Conservation (phyloP, 2,329 filamentous ascomycete genomes). For the Monosporascus sp. region DNA sequence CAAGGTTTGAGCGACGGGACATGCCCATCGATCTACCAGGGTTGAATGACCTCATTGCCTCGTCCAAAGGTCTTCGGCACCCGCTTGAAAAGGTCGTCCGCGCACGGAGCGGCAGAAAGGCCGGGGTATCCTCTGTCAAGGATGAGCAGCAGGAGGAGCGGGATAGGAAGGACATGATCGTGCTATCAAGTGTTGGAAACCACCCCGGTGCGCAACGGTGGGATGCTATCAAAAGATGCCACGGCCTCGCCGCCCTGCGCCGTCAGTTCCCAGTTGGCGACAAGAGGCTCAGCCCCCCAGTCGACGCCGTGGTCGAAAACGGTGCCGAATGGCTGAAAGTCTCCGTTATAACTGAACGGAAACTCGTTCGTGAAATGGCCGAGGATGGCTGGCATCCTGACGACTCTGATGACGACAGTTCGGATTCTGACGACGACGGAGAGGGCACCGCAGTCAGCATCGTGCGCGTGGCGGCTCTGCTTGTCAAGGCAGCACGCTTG, state of each 20-base stretch:
- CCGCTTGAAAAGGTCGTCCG: slow-evolving; percentile 7
- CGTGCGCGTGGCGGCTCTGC: slow-evolving; percentile 4
- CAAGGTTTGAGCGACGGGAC: slow-evolving; percentile 7
- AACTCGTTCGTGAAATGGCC: slow-evolving; percentile 10
- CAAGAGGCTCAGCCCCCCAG: slow-evolving; percentile 3
- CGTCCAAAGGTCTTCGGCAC: slow-evolving; percentile 6
- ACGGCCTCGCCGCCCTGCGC: slow-evolving; percentile 8
- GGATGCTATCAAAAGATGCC: slow-evolving; percentile 10
- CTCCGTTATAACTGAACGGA: slow-evolving; percentile 8
- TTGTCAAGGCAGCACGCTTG: slow-evolving; percentile 8
- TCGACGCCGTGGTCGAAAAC: slow-evolving; percentile 11
- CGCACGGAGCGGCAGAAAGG: not conserved
- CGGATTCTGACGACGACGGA: slow-evolving; percentile 2
- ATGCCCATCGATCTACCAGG: slow-evolving; percentile 8
- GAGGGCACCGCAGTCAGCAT: slow-evolving; percentile 7
- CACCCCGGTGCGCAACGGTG: slow-evolving; percentile 6
- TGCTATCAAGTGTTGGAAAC: slow-evolving; percentile 5
- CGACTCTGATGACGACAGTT: slow-evolving; percentile 8
- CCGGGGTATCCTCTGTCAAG: not conserved
- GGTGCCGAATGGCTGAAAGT: slow-evolving; percentile 10
- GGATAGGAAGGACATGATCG: slow-evolving; percentile 7
- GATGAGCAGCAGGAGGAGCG: slow-evolving; percentile 3
- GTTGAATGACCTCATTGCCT: slow-evolving; percentile 8
- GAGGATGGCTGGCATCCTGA: slow-evolving; percentile 13
- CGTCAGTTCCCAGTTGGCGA: slow-evolving; percentile 4